Evolutionary conservation across 2,329 filamentous ascomycete genomes (phyloP), one percentile per base, ranked within the genome.

Genomic region (Ophiostoma piceae): DNA sequence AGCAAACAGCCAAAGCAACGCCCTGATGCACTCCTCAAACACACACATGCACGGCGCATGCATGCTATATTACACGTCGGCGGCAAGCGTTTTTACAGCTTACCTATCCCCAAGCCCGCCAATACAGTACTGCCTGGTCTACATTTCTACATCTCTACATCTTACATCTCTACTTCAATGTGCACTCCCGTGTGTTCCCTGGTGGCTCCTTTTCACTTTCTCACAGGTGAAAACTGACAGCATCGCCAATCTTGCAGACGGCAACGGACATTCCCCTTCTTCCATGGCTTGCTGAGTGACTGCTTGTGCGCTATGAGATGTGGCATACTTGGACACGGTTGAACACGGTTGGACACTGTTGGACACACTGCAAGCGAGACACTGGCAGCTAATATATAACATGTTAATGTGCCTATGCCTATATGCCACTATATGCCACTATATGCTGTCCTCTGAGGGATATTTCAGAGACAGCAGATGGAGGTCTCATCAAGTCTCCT

Each of bases 171-270:
- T 35, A 35, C 35, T 6, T 35, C 12, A 16, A 66, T 32, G 14
- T 64, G 16, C 60, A 35, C 60, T 29, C 22, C 60, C 29, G 29
- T 32, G 14, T 26, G 22, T 8, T 8, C 29, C 60, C 60, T 57
- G 51, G 29, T 64, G 26, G 16, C 5, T 16, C 9, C 62, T 26
- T 66, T 5, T 35, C 35, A 8, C 8, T 5, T 66, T 39, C 16
- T 39, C 62, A 37, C 22, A 22, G 39, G 11, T 16, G 35, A 37
- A 65, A 35, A 16, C 37, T 66, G 76, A 76, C 75, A 69, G 77
- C 76, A 72, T 79, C 78, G 78, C 78, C 75, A 79, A 79, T 79
- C 77, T 79, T 71, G 77, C 78, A 78, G 73, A 69, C 71, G 71
- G 75, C 69, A 68, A 60, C 66, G 43, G 43, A n/a, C 66, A 70